Base-by-base conservation (phyloP, 441 rosid species). In the Populus hybrid region DNA sequence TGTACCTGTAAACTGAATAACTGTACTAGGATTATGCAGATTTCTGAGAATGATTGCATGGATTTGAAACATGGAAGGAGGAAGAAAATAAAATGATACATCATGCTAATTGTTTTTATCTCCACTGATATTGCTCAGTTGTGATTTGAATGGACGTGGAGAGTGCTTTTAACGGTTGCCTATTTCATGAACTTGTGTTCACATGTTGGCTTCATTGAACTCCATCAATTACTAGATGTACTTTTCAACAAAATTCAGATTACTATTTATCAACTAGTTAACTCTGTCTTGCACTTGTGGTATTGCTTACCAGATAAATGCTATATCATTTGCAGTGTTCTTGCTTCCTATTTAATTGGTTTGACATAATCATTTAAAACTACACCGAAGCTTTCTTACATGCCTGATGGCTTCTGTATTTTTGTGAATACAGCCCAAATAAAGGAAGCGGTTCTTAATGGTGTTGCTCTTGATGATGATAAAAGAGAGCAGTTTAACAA, bases 391-490 rank as follows among this genome's bases (percentile, higher is more conserved):
- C 73, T 79, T 38, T 70, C 66, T 77, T 36, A 68, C 61, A 75
- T 79, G 34, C 72, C 64, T 69, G 63, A 74, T 82, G 23, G 82
- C 72, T 80, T 14, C 76, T 57, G 64, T 46, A 40, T 78, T 74
- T 78, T 72, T 77, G 23, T 81, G 64, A 35, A 16, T 76, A 78
- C 94, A 91, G 97, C 84, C 24, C 88, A 86, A 87, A 86, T 92
- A 69, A 92, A 90, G 92, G 94, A 92, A 78, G 98, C 97, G 21
- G 89, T 94, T 85, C 98, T 94, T 66, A 88, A 26, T 21, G 98
- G 98, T 87, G 94, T 94, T 77, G 87, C 97, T 78, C 92, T 94
- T 76, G 95, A 91, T 80, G 98, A 90, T 57, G 92, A 84, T 66
- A 86, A 94, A 86, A 89, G 94, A 84, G 94, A 88, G 57, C 84